Conservation (phyloP, 140 eudicot species). For the Artemisia princeps region DNA sequence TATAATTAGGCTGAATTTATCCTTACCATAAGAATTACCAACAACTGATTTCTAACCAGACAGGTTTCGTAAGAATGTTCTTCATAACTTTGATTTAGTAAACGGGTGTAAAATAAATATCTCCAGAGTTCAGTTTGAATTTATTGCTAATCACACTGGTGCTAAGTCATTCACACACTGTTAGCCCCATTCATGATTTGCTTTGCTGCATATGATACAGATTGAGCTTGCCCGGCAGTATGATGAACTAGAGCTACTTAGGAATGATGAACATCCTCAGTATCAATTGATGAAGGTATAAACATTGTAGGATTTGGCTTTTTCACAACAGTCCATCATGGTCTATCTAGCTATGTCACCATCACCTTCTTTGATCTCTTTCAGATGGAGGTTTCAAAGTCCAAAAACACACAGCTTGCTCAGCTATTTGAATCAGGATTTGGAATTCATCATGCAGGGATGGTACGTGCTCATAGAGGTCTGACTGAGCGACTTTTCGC, state of each 20-base stretch:
- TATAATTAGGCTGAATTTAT: not conserved
- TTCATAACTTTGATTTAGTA: too few relatives aligned
- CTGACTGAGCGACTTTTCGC: conserved; percentile 85
- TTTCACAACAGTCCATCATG: conserved; percentile 2
- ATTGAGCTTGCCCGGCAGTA: conserved; percentile 66
- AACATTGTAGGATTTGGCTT: conserved; percentile 17
- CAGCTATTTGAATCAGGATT: conserved; percentile 76
- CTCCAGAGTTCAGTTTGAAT: not conserved
- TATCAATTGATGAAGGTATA: conserved; percentile 70
- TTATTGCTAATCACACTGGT: conserved; percentile 5
- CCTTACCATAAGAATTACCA: not conserved
- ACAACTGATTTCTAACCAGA: conserved; percentile 9
- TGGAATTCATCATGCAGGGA: conserved; percentile 99
- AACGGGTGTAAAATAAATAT: too few relatives aligned
- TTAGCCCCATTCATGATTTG: conserved; percentile 8
- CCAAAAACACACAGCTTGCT: conserved; percentile 82
- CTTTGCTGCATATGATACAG: conserved; percentile 34
- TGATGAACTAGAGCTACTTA: conserved; percentile 56
- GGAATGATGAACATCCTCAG: conserved; percentile 78
- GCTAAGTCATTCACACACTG: conserved; percentile 3
- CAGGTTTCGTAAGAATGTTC: not conserved
- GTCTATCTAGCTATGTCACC: conserved; percentile 15
- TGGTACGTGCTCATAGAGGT: conserved; percentile 91
- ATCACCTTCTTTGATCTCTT: conserved; percentile 27
- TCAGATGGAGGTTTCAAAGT: conserved; percentile 86